Conservation (phyloP, 352 stramenopile genomes). For the Pythium biforme region DNA sequence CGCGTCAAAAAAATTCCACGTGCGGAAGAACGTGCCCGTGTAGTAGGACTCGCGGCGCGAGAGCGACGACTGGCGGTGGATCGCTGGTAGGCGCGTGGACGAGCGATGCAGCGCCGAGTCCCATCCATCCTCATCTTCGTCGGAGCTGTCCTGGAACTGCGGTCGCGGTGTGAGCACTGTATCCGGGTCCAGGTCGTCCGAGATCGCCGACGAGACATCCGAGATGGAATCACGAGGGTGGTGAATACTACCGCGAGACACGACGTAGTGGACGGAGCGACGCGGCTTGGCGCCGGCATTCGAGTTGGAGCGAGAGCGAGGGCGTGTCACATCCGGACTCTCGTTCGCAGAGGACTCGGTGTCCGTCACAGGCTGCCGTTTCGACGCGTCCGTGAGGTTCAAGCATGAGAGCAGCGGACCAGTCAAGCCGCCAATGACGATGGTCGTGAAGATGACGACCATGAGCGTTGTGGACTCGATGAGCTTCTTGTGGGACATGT, state of each 20-base stretch:
- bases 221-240: constrained; percentile 23
- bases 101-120: neutral
- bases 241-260: constrained; percentile 34
- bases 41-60: constrained; percentile 45
- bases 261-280: constrained; percentile 54
- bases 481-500: constrained; percentile 68
- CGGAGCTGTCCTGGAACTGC: constrained; percentile 64
- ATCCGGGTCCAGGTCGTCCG: constrained; percentile 32
- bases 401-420: constrained; percentile 64
- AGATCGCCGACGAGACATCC: constrained; percentile 3
- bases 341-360: constrained; percentile 26
- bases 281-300: constrained; percentile 29
- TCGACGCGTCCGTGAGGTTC: constrained; percentile 32
- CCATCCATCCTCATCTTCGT: constrained; percentile 44
- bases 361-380: constrained; percentile 16
- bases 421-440: constrained; percentile 75
- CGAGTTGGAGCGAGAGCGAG: constrained; percentile 11
- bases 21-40: constrained; percentile 66
- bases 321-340: constrained; percentile 25
- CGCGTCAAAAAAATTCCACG: constrained; percentile 76
- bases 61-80: constrained; percentile 30
- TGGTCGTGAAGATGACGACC: constrained; percentile 85
- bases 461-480: constrained; percentile 87
- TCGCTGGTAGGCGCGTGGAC: constrained; percentile 26
- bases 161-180: constrained; percentile 61